These are phyloP conservation scores for Podosphaera fusca DNA, from an alignment of 2,329 filamentous ascomycete genomes.

Conservation along the genomic window DNA sequence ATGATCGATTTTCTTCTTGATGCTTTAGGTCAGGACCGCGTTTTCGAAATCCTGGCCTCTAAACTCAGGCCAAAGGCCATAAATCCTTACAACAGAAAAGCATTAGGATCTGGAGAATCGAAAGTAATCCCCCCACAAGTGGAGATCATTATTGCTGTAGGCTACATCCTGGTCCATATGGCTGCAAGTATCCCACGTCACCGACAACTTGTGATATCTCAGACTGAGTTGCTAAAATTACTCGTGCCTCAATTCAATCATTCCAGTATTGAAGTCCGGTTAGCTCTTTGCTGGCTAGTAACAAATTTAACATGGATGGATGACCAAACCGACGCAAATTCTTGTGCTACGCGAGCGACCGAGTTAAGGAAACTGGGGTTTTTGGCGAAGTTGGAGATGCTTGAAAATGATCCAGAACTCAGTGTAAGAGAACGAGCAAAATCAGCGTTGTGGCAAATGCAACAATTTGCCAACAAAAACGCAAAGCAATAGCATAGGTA, in stretches of 20 bases:
- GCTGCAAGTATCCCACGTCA: conserved; percentile 62
- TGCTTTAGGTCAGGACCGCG: conserved; percentile 48
- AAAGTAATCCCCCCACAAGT: conserved; percentile 32
- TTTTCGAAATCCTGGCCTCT: conserved; percentile 60
- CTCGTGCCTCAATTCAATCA: conserved; percentile 53
- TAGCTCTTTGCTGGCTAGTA: conserved; percentile 60
- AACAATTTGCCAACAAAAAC: conserved; percentile 6
- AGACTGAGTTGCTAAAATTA: conserved; percentile 51
- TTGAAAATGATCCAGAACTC: conserved; percentile 48
- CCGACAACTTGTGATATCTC: conserved; percentile 52
- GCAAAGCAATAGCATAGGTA: neutral
- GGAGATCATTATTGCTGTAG: conserved; percentile 55
- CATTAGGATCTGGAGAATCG: conserved; percentile 19
- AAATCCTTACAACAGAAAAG: conserved; percentile 26
- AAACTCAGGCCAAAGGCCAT: conserved; percentile 46
- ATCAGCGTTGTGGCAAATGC: conserved; percentile 52
- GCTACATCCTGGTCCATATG: conserved; percentile 70
- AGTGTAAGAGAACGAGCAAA: conserved; percentile 73
- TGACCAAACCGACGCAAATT: conserved; percentile 40
- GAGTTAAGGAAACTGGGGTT: conserved; percentile 54
- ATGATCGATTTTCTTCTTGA: conserved; percentile 74
- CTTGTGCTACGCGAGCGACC: conserved; percentile 40
- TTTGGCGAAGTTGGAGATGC: conserved; percentile 35
- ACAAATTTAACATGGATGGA: conserved; percentile 74
- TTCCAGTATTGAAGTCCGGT: conserved; percentile 48